phyloP scores from a whole-genome alignment of 805 yeast genomes.

The Debaryomyces prosopidis region DNA sequence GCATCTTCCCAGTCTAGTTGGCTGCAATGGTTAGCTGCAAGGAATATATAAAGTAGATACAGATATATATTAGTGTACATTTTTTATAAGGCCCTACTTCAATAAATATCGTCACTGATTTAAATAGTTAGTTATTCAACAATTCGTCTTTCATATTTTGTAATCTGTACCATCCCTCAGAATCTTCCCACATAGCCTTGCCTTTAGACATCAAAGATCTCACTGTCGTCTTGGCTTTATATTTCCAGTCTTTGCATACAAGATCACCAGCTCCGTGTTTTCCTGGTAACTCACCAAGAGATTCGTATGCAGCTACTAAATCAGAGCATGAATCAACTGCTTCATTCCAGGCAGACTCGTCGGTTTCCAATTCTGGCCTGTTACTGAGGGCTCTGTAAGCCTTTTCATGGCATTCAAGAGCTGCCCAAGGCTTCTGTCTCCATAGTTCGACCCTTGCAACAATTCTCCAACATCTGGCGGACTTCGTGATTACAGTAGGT shows the following conservation, averaged over 20 bases:
- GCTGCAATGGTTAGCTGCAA: no score
- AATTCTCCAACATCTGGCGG: constrained; percentile 74
- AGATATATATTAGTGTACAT: not conserved
- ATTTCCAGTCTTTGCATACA: constrained; percentile 93
- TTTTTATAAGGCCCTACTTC: not conserved
- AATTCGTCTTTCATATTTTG: constrained; percentile 51
- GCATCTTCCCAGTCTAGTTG: no score
- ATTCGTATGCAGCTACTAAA: constrained; percentile 81
- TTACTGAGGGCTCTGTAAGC: constrained; percentile 75
- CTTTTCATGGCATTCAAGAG: constrained; percentile 81
- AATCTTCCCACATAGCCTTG: constrained; percentile 73
- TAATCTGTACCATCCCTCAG: constrained; percentile 73
- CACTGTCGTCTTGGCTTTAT: constrained; percentile 71
- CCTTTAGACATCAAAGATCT: constrained; percentile 81
- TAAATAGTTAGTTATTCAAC: constrained; percentile 3
- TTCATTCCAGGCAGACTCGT: constrained; percentile 68
- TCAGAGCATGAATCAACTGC: constrained; percentile 80
- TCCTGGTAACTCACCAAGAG: constrained; percentile 82
- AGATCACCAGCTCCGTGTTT: constrained; percentile 75
- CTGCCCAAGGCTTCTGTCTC: constrained; percentile 85
- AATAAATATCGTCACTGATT: not conserved
- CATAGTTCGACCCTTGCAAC: constrained; percentile 86
- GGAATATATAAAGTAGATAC: no score
- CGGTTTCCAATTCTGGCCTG: constrained; percentile 61
- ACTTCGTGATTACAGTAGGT: constrained; percentile 68